Conservation (phyloP, 1,284 basidiomycete genomes). For the Cystobasidium slooffiae region DNA sequence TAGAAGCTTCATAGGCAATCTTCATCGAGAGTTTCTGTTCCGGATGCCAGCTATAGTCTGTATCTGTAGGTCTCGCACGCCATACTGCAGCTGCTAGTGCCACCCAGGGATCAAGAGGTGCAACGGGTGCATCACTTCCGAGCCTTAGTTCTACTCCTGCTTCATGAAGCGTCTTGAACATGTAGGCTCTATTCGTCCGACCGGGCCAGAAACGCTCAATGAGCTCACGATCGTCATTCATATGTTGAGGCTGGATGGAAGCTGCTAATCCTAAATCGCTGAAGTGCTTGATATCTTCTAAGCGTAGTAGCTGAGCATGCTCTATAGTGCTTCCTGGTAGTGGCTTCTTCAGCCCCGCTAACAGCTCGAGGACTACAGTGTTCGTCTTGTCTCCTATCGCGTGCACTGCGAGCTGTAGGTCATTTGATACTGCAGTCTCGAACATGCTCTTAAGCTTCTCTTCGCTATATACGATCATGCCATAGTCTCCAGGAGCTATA, state of each 20-base stretch:
- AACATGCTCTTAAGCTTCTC: conserved; percentile 50
- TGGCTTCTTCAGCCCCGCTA: conserved; percentile 46
- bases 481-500: conserved; percentile 48
- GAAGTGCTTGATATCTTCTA: conserved; percentile 53
- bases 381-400: conserved; percentile 56
- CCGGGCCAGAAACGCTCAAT: conserved; percentile 54
- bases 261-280: conserved; percentile 52
- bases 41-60: conserved; percentile 46
- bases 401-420: conserved; percentile 55
- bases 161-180: conserved; percentile 52
- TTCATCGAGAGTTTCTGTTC: conserved; percentile 47
- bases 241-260: conserved; percentile 55
- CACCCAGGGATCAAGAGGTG: conserved; percentile 55
- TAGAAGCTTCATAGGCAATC: conserved; percentile 47
- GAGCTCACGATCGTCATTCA: conserved; percentile 55
- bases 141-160: conserved; percentile 53
- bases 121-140: conserved; percentile 55
- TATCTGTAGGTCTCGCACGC: conserved; percentile 45
- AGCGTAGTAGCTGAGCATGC: conserved; percentile 55
- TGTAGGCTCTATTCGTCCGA: conserved; percentile 53
- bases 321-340: conserved; percentile 54
- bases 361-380: conserved; percentile 48
- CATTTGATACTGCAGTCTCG: conserved; percentile 48
- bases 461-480: conserved; percentile 48
- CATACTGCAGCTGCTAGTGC: conserved; percentile 54